Evolutionary conservation across 2,329 filamentous ascomycete species (phyloP), one percentile per base, ranked within the genome.

Genomic region (Microcera coccophila): DNA sequence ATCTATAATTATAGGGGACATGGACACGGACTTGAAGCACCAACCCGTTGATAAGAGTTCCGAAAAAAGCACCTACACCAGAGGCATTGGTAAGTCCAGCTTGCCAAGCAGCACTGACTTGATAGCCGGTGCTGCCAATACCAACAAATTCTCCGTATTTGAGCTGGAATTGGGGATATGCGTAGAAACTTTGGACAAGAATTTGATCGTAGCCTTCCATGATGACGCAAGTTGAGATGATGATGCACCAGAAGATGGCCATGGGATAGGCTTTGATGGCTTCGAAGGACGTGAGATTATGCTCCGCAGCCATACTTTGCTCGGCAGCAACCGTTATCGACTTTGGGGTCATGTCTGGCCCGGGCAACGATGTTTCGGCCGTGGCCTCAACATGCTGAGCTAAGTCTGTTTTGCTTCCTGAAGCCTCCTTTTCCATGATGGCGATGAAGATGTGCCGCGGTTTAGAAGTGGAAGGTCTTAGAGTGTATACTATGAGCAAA

Each of bases 181-280:
- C 72, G 48, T 66, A 72, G 55, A 75, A 73, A 15, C 65, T 69
- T n/a, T 62, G 49, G n/a, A 76, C 55, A 1, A 76, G 60, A 24
- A 68, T 71, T 2, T 69, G 64, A 38, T 75, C 72, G 55, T 75
- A 75, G 3, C 73, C 73, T 45, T 75, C 73, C 73, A 75, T 75
- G 47, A 75, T 63, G 40, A 75, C 66, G 3, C 69, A 66, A n/a
- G 65, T 65, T 11, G 69, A 72, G 41, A 73, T 67, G 42, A 64
- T n/a, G n/a, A 28, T 28, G 14, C 24, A 28, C 24, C 24, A 28
- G 24, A 28, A 28, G 9, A 28, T 28, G 14, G 24, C 24, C 24
- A 28, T 28, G 24, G 24, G 24, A 28, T 28, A 28, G 14, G 9
- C 14, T 14, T 28, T 28, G 9, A 28, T 28, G 9, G 24, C 24